phyloP scores from a whole-genome alignment of 495 filamentous ascomycete species.

The Aspergillus affinis region DNA sequence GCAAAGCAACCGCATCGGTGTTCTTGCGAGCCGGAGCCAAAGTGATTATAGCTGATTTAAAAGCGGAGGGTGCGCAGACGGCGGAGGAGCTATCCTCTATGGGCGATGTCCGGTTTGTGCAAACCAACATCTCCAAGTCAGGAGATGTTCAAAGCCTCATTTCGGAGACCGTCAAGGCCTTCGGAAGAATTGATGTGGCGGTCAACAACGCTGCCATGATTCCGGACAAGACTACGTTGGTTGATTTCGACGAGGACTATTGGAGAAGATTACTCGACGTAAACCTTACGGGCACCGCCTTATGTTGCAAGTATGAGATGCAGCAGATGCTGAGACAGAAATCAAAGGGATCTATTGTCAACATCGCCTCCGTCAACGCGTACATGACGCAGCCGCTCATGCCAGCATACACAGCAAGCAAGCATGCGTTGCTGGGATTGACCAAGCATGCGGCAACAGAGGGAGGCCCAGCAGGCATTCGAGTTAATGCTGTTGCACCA shows the following conservation, averaged over 20 bases:
- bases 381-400: constrained; percentile 24
- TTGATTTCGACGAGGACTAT: constrained; percentile 14
- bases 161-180: constrained; percentile 11
- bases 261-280: constrained; percentile 15
- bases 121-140: constrained; percentile 22
- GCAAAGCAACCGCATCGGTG: constrained; percentile 40
- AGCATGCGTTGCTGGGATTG: constrained; percentile 47
- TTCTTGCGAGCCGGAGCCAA: constrained; percentile 40
- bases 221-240: constrained; percentile 8
- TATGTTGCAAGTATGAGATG: constrained; percentile 20
- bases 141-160: constrained; percentile 19
- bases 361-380: constrained; percentile 38
- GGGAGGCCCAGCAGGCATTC: constrained; percentile 15
- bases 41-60: constrained; percentile 47
- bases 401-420: constrained; percentile 39
- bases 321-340: constrained; percentile 25
- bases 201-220: constrained; percentile 23
- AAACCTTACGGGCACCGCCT: constrained; percentile 19
- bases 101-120: constrained; percentile 20
- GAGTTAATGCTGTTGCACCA: constrained; percentile 27
- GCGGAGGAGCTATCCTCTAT: constrained; percentile 11
- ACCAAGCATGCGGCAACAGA: constrained; percentile 34
- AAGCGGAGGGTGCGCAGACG: constrained; percentile 28
- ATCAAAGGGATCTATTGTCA: constrained; percentile 41
- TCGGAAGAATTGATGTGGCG: constrained; percentile 22